phyloP scores from a whole-genome alignment of 352 stramenopile species.

The Elongisporangium senticosum region DNA sequence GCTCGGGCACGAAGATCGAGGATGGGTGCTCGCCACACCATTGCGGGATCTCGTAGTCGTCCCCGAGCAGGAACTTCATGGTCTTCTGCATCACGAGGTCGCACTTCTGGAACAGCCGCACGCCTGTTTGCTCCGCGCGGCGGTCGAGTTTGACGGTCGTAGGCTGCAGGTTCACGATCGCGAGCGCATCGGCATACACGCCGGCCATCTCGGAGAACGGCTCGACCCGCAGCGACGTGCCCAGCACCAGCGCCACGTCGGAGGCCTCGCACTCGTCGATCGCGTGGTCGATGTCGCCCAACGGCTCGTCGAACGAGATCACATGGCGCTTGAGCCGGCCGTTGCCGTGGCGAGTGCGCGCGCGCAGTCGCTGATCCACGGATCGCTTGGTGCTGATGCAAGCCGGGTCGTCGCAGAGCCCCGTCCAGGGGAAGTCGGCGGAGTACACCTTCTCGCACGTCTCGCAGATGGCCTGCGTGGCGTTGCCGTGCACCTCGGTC shows the following conservation, averaged over 20 bases:
- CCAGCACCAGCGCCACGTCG: conserved; percentile 72
- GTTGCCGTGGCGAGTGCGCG: conserved; percentile 71
- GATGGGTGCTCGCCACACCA: conserved; percentile 57
- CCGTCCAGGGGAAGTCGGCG: conserved; percentile 57
- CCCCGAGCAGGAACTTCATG: conserved; percentile 63
- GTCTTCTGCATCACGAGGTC: conserved; percentile 72
- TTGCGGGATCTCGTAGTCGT: conserved; percentile 48
- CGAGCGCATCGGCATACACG: conserved; percentile 61
- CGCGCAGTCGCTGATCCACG: conserved; percentile 50
- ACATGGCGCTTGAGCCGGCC: conserved; percentile 70
- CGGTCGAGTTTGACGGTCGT: conserved; percentile 71
- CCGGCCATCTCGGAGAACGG: conserved; percentile 81
- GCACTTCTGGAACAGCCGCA: conserved; percentile 66
- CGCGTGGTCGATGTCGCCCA: conserved; percentile 72
- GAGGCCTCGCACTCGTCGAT: conserved; percentile 77
- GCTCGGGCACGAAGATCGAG: conserved; percentile 60
- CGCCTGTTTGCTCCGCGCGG: conserved; percentile 54
- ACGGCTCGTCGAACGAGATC: conserved; percentile 73
- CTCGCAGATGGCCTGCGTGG: conserved; percentile 76
- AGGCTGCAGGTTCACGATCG: conserved; percentile 71
- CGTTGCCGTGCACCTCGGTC: conserved; percentile 80
- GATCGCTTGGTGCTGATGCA: conserved; percentile 67
- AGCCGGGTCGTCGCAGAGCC: conserved; percentile 52
- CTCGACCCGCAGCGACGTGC: conserved; percentile 70
- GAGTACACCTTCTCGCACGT: conserved; percentile 85